A percentile compares a stretch with the other conserved stretches of the same genome.
Evolutionary conservation across 2,329 filamentous ascomycete genomes (phyloP).

Genomic region (Penicillium sp.): DNA sequence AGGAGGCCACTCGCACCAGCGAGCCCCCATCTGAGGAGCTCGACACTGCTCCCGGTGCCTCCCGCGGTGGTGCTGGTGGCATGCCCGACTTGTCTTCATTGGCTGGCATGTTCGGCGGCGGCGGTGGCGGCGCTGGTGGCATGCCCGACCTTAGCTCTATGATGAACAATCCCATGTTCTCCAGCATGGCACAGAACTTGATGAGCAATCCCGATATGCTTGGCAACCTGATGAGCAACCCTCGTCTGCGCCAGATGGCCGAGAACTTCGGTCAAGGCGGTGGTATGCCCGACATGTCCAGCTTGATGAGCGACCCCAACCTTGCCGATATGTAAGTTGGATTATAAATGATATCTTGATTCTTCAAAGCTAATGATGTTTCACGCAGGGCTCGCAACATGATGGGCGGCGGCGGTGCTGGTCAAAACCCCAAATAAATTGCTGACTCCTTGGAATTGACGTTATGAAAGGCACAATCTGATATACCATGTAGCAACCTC

Average conservation of each 20-base stretch:
- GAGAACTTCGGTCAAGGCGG: conserved; percentile 71
- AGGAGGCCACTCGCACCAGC: conserved; percentile 68
- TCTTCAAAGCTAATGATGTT: conserved; percentile 6
- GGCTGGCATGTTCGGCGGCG: conserved; percentile 68
- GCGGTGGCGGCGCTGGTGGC: conserved; percentile 60
- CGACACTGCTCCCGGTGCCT: conserved; percentile 51
- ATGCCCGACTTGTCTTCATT: conserved; percentile 72
- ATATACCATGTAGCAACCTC: conserved; percentile 19
- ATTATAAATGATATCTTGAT: neutral
- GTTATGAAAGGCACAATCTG: conserved; percentile 21
- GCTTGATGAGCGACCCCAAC: conserved; percentile 87
- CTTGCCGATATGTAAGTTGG: conserved; percentile 86
- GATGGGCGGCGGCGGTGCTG: conserved; percentile 59
- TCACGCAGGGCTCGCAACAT: conserved; percentile 63
- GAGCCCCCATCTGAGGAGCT: conserved; percentile 54
- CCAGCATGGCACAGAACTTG: conserved; percentile 92
- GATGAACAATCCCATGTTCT: conserved; percentile 99
- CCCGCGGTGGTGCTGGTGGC: conserved; percentile 54
- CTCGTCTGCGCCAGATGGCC: conserved; percentile 82
- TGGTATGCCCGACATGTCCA: conserved; percentile 84
- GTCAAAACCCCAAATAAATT: conserved; percentile 30
- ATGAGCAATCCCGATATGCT: conserved; percentile 97
- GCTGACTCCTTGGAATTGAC: conserved; percentile 8
- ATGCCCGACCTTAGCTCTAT: conserved; percentile 86
- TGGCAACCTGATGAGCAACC: conserved; percentile 92